Base-by-base conservation (phyloP, 331 rosid genomes). In the Pyracantha coccinea region DNA sequence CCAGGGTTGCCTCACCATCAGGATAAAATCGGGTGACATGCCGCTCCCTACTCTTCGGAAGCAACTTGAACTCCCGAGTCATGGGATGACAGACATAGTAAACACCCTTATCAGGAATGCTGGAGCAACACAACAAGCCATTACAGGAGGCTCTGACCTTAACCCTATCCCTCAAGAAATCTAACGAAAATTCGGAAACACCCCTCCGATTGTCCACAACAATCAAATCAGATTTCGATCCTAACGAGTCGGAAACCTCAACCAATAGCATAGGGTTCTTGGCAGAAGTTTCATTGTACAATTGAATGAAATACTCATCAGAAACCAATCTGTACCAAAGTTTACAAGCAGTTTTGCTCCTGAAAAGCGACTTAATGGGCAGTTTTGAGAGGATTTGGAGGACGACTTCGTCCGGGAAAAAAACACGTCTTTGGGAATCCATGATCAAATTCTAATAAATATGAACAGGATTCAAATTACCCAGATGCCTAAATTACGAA, bases 51-150 rank as follows among this genome's bases (percentile, higher is more conserved):
- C 91, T 88, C 91, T 77, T 90, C 1, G 94, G 97, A 75, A 92
- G 96, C 80, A 90, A 55, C 90, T 80, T 82, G 55, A 85, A 92
- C 78, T 90, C 88, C 3, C 92, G 87, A 45, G 96, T 92, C 78
- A 87, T 88, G 0, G 97, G 97, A 76, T 90, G 90, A 59, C 96
- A 92, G 1, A 92, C 91, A 74, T 83, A 92, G 79, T 84, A 92
- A 6, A 92, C 94, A 74, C 89, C 96, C 84, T 83, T 90, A 64
- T 92, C 88, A 73, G 94, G 96, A 59, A 92, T 85, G 75, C 97
- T 90, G 50, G 96, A 90, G 85, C 97, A 90, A 76, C 97, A 92
- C 73, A 92, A 41, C 88, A 92, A 74, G 53, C 97, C 97, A 85
- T 89, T 88, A 82, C 94, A 92, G 4, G 97, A 92, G 21, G 94